Evolutionary conservation across 352 stramenopile species (phyloP), one percentile per base, ranked within the genome.

Genomic region (Phytophthora melonis): DNA sequence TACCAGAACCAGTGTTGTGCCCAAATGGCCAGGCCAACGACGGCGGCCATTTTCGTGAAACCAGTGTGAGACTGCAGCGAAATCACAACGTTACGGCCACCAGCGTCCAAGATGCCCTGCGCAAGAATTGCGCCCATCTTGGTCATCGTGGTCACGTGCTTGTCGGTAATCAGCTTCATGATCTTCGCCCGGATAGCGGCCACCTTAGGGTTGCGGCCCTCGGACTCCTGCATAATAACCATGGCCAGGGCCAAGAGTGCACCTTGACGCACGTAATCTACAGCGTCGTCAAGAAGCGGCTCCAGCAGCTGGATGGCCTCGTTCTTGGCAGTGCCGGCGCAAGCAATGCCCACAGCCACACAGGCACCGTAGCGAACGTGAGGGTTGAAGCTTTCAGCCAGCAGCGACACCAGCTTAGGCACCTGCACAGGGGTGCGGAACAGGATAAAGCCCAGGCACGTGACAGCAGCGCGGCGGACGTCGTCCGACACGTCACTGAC

Each of bases 1-100:
- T 99, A 99, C 98, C 98, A 99, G 80, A 99, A 99, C 98, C 98
- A 99, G 75, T 99, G 97, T 85, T 99, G 98, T 32, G 97, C 88
- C 95, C 97, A 99, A 45, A 99, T 83, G 5, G 94, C 96, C 32
- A 99, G 75, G 36, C 98, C 98, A 9, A 99, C 96, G 6, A 99
- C 97, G 47, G 93, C 95, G 4, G 90, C 95, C 93, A 98, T 99
- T 86, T 99, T 99, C 3, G 96, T 98, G 73, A 99, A 99, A 64
- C 98, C 98, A 63, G 93, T 98, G 63, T 97, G 88, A 25, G 96
- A 99, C 78, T 98, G 93, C 66, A 99, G 86, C 9, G 88, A 96
- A 61, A 99, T 93, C 14, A 97, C 94, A 18, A 98, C 96, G 80
- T 99, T 99, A 74, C 98, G 88, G 43, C 98, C 98, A 57, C 98